phyloP scores from a whole-genome alignment of 768 basidiomycete species.

The Russula lepida region DNA sequence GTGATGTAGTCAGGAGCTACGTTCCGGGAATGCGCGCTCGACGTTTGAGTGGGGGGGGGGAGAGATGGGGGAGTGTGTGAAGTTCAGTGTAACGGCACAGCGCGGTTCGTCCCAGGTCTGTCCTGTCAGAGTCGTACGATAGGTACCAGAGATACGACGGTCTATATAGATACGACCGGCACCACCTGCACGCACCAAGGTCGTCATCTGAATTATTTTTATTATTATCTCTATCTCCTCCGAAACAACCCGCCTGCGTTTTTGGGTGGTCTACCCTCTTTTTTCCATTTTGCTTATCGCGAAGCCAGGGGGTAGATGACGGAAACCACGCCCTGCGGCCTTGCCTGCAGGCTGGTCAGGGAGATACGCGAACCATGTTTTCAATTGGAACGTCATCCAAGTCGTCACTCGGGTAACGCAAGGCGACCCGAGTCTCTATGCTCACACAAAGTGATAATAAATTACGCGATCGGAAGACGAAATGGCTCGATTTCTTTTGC shows the following conservation, averaged over 20 bases:
- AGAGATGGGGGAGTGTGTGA: neutral
- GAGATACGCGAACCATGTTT: slow-evolving; percentile 7
- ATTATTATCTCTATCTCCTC: neutral
- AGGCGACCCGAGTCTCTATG: neutral
- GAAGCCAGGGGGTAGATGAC: slow-evolving; percentile 1
- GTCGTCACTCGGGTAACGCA: neutral
- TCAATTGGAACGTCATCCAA: slow-evolving; percentile 2
- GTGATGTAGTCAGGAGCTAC: neutral
- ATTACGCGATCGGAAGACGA: slow-evolving; percentile 4
- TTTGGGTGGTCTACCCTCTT: neutral
- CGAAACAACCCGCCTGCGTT: neutral
- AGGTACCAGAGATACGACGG: neutral
- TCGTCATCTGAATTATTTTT: neutral
- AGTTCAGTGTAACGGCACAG: neutral
- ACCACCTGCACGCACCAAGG: neutral
- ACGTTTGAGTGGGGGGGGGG: neutral
- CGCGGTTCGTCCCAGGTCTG: neutral
- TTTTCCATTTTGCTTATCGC: slow-evolving; percentile 9
- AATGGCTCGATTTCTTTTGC: neutral
- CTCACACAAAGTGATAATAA: too few relatives aligned
- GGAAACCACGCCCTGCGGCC: neutral
- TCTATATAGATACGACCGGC: neutral
- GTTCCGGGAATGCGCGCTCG: neutral
- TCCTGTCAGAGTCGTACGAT: neutral
- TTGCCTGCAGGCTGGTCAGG: neutral